Evolutionary conservation across 2,329 filamentous ascomycete genomes (phyloP).

Genomic region (Colletotrichum lupini): DNA sequence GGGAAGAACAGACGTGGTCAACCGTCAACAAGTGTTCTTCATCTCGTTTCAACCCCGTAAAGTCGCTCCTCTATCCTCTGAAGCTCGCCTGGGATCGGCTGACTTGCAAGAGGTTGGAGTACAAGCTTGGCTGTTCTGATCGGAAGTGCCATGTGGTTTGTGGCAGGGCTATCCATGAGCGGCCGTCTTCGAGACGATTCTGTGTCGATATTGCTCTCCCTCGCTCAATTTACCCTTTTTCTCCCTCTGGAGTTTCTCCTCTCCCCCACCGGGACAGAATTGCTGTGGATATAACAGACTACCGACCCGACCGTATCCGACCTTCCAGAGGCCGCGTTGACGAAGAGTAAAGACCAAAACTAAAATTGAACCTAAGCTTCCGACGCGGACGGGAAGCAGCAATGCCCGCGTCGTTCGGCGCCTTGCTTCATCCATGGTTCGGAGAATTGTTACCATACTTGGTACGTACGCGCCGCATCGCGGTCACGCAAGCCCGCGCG

Average conservation of each 20-base stretch:
- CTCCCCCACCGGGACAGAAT: neutral
- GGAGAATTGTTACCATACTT: neutral
- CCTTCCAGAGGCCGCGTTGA: neutral
- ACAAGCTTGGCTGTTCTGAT: neutral
- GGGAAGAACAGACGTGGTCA: slow-evolving; percentile 2
- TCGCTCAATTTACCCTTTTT: neutral
- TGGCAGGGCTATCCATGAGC: slow-evolving; percentile 14
- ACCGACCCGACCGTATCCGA: neutral
- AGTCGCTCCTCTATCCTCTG: neutral
- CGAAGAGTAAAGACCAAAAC: neutral
- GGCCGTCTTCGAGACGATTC: slow-evolving; percentile 28
- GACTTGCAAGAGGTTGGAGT: neutral
- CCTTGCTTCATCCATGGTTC: too few species aligned
- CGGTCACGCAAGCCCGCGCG: slow-evolving; percentile 15
- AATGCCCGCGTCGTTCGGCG: neutral
- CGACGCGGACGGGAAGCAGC: neutral
- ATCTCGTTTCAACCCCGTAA: neutral
- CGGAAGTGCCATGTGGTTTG: slow-evolving; percentile 32
- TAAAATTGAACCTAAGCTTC: neutral
- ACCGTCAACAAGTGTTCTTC: neutral
- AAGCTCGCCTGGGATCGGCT: neutral
- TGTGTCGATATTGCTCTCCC: neutral
- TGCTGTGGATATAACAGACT: neutral
- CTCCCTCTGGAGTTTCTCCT: too few species aligned
- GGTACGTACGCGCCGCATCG: neutral